phyloP scores from a whole-genome alignment of 2,329 filamentous ascomycete genomes.

The Leptosphaerulina australis region DNA sequence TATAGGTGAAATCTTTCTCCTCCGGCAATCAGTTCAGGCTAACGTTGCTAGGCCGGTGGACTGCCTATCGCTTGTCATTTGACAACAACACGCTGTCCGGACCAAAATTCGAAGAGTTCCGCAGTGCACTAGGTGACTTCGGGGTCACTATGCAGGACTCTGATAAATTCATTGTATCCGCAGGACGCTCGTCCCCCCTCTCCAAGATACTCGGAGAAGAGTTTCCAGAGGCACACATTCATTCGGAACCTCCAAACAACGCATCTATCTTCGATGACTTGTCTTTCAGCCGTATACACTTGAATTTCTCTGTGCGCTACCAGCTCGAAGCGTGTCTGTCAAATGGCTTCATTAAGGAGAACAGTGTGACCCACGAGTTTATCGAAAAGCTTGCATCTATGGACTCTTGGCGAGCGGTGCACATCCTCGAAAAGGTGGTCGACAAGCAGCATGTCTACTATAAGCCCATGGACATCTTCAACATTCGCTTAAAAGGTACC shows the following conservation, averaged over 20 bases:
- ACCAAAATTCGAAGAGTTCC: conserved; percentile 53
- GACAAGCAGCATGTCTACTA: conserved; percentile 67
- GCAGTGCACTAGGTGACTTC: conserved; percentile 68
- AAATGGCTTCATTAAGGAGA: conserved; percentile 74
- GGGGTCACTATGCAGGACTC: conserved; percentile 65
- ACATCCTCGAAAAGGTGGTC: conserved; percentile 75
- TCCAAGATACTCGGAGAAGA: conserved; percentile 41
- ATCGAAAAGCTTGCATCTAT: conserved; percentile 64
- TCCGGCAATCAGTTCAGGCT: not conserved
- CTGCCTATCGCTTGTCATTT: conserved; percentile 62
- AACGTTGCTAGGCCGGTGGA: conserved; percentile 62
- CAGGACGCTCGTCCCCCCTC: conserved; percentile 22
- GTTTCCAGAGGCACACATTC: conserved; percentile 32
- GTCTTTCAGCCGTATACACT: conserved; percentile 32
- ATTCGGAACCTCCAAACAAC: conserved; percentile 18
- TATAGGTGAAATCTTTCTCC: conserved; percentile 54
- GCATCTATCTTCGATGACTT: conserved; percentile 39
- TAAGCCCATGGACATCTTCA: conserved; percentile 76
- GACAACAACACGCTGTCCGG: conserved; percentile 38
- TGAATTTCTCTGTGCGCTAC: conserved; percentile 75
- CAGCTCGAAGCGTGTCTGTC: conserved; percentile 95
- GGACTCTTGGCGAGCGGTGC: conserved; percentile 61
- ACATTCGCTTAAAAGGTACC: conserved; percentile 48
- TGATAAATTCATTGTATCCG: conserved; percentile 52
- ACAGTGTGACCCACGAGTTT: conserved; percentile 72